phyloP scores from a whole-genome alignment of 257 asterid genomes.

The Paraleonurus japonicus region DNA sequence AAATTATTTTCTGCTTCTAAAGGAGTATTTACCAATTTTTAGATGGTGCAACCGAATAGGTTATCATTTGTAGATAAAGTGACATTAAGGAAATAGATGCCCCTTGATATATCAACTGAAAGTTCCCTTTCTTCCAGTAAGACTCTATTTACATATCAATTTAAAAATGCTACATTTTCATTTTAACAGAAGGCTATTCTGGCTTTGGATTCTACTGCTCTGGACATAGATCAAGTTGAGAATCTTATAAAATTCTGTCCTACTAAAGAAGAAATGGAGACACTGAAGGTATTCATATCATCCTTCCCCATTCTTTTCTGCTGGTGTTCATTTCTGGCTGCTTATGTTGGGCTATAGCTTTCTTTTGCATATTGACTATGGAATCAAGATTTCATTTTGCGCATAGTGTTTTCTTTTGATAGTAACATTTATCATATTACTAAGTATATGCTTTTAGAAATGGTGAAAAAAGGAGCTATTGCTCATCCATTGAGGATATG shows the following conservation, averaged over 20 bases:
- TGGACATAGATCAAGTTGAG: slow-evolving; percentile 99
- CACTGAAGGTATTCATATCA: slow-evolving; percentile 58
- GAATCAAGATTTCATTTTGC: slow-evolving; percentile 1
- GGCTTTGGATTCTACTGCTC: slow-evolving; percentile 82
- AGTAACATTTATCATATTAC: background rate
- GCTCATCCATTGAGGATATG: background rate
- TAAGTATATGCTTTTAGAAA: slow-evolving; percentile 2
- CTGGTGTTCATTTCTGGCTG: slow-evolving; percentile 16
- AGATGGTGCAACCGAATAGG: slow-evolving; percentile 14
- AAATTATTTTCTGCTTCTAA: background rate
- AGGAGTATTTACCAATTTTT: slow-evolving; percentile 6
- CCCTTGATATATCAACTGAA: background rate
- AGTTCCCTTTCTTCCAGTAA: slow-evolving; percentile 11
- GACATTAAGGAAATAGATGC: background rate
- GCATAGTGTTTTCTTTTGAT: background rate
- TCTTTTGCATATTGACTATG: slow-evolving; percentile 9
- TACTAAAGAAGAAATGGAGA: slow-evolving; percentile 98
- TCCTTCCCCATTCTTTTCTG: background rate
- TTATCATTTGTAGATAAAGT: background rate
- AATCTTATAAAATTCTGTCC: slow-evolving; percentile 97
- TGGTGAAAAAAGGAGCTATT: slow-evolving; percentile 1
- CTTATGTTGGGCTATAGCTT: slow-evolving; percentile 16
- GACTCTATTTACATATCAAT: background rate
- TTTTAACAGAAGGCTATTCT: slow-evolving; percentile 68
- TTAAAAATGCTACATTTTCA: slow-evolving; percentile 23